Evolutionary conservation across 441 rosid genomes (phyloP), one percentile per base, ranked within the genome.

Genomic region (Iberis amara): DNA sequence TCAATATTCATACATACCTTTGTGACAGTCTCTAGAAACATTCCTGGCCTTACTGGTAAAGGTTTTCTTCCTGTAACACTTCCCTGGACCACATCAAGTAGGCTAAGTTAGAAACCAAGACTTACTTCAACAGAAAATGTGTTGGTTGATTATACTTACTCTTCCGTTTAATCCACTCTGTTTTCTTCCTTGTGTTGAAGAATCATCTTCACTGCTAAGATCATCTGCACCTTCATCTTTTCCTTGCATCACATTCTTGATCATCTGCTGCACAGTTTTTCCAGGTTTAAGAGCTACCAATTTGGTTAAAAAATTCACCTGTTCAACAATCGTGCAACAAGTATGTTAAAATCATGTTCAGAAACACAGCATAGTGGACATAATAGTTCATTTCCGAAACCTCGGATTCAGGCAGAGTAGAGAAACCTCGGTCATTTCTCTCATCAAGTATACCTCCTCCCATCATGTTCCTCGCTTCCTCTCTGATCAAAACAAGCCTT

Each of bases 401-500:
- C 94, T 92, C 96, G 62, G 98, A 86, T 73, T 88, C 83, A 41
- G 96, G 96, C 57, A 88, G 86, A 14, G 98, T 84, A 31, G 60
- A 69, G 59, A 88, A 89, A 55, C 98, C 98, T 61, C 94, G 86
- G 69, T 88, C 94, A 76, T 86, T 92, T 76, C 98, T 81, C 69
- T 86, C 96, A 69, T 92, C 98, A 50, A 88, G 76, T 55, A 92
- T 79, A 72, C 98, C 96, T 57, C 94, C 98, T 47, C 96, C 95
- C 96, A 86, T 92, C 97, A 89, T 82, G 64, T 82, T 75, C 52
- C 97, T 70, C 9, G 96, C 96, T 76, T 92, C 99, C 73, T 92
- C 96, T 78, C 99, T 81, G 52, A 89, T 82, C 68, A 89, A 75
- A 59, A 92, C 92, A 42, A 86, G 89, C 76, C 96, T 79, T 35